Base-by-base conservation (phyloP, 2,329 filamentous ascomycete genomes). In the Colletotrichum sp. region DNA sequence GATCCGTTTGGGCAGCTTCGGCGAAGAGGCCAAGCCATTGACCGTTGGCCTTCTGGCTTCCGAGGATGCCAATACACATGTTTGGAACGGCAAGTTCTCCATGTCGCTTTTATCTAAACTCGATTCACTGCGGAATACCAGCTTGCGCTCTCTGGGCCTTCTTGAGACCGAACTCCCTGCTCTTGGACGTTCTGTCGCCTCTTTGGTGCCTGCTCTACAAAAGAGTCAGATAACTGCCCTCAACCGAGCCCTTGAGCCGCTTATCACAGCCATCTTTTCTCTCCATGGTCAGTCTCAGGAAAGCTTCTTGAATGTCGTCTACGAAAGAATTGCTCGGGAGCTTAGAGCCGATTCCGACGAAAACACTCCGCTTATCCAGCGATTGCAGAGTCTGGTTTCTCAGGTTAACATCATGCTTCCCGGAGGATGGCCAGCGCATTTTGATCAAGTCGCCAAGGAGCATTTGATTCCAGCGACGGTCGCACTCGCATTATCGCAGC, bases 161-260 rank as follows among this genome's bases (percentile, higher is more conserved):
- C 86, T 95, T 1, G 92, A 94, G 81, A 85, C 87, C 2, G 94
- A 95, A 80, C 84, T 94, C 65, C 91, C 92, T 10, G 85, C 90
- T 4, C 85, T 94, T 74, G 91, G 90, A 12, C 87, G 87, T 59
- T 88, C 91, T 71, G 79, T 94, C 30, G 84, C 89, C 63, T 81
- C 83, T 43, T 86, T 90, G 74, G 88, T 88, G 69, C 80, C 84
- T 36, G 83, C 90, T 30, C 82, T 93, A 56, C 82, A 86, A 5
- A 81, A 85, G 16, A 88, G 92, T 78, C 88, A 91, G 4, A 78
- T 91, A 5, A 79, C 80, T 13, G 84, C 87, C 56, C 84, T 93
- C 21, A 88, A 88, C 75, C 79, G 84, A 13, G 79, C 89, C 8
- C 83, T 94, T 18, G 85, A 84, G 80, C 81, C 85, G 36, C 79